These are phyloP conservation scores for Prunus padus DNA, from an alignment of 306 rosid species.

Conservation along the genomic window DNA sequence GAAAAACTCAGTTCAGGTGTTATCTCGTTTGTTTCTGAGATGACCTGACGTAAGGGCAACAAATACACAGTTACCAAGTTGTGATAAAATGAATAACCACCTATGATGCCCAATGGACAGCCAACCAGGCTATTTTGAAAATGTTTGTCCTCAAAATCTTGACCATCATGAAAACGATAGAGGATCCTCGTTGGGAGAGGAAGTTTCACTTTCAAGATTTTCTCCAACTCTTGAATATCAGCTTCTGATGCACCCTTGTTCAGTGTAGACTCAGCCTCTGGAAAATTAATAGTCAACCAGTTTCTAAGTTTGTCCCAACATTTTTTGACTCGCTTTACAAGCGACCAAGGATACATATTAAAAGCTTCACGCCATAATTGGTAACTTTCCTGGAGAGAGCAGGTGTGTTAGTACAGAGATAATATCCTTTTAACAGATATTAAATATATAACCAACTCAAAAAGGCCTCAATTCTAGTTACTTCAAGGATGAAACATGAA, in stretches of 20 bases:
- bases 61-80: constrained; percentile 61
- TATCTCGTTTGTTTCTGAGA: constrained; percentile 40
- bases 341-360: constrained; percentile 80
- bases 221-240: constrained; percentile 58
- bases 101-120: constrained; percentile 68
- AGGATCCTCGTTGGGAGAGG: constrained; percentile 84
- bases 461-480: not conserved
- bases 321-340: constrained; percentile 68
- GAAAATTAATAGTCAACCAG: constrained; percentile 59
- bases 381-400: constrained; percentile 52
- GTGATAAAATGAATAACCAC: constrained; percentile 71
- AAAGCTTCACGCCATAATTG: constrained; percentile 67
- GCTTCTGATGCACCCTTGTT: constrained; percentile 71
- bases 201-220: constrained; percentile 52
- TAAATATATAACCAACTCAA: not conserved
- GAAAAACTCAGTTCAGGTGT: constrained; percentile 30
- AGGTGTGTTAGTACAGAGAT: not conserved
- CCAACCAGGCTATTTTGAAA: constrained; percentile 23
- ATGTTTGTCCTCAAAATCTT: constrained; percentile 41
- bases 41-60: constrained; percentile 53
- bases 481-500: not conserved
- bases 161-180: constrained; percentile 80
- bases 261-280: constrained; percentile 69
- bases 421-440: not conserved
- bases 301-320: constrained; percentile 66